Evolutionary conservation across 495 filamentous ascomycete species (phyloP).

Genomic region (Bombardia bombarda): DNA sequence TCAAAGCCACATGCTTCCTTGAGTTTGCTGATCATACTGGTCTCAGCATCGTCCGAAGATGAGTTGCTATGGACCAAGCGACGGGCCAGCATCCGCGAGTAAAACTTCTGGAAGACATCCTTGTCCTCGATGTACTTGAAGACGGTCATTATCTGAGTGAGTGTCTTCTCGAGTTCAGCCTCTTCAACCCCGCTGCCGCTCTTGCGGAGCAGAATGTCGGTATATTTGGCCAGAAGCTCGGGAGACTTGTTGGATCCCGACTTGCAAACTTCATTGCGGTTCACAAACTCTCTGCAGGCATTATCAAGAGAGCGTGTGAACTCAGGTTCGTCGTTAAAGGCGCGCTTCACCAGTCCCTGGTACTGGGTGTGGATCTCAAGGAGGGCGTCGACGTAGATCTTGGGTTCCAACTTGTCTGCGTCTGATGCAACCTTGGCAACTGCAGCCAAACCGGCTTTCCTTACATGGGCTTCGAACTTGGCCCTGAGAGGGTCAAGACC

Average conservation of each 20-base stretch:
- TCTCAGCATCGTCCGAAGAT: slow-evolving; percentile 94
- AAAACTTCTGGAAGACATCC: slow-evolving; percentile 99
- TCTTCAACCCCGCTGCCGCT: slow-evolving; percentile 86
- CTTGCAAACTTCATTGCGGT: slow-evolving; percentile 92
- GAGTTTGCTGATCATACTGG: slow-evolving; percentile 98
- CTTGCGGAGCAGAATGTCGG: slow-evolving; percentile 90
- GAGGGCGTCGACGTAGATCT: slow-evolving; percentile 91
- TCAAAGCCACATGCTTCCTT: slow-evolving; percentile 98
- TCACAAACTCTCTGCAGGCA: slow-evolving; percentile 95
- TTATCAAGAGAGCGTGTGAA: slow-evolving; percentile 96
- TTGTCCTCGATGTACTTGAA: slow-evolving; percentile 99
- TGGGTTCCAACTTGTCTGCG: slow-evolving; percentile 87
- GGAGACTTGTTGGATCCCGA: slow-evolving; percentile 86
- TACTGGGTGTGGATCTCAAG: slow-evolving; percentile 93
- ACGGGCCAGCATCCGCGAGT: slow-evolving; percentile 92
- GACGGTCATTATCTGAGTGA: slow-evolving; percentile 97
- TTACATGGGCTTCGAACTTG: slow-evolving; percentile 87
- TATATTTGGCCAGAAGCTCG: slow-evolving; percentile 90
- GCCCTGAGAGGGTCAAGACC: slow-evolving; percentile 83
- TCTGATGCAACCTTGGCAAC: slow-evolving; percentile 88
- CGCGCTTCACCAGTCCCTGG: slow-evolving; percentile 79
- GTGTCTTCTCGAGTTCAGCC: slow-evolving; percentile 79
- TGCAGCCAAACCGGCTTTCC: slow-evolving; percentile 76
- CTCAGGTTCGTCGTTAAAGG: slow-evolving; percentile 92
- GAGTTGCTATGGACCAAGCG: slow-evolving; percentile 90